Evolutionary conservation across 768 basidiomycete genomes (phyloP), one percentile per base, ranked within the genome.

Genomic region (Gyrodon lividus): DNA sequence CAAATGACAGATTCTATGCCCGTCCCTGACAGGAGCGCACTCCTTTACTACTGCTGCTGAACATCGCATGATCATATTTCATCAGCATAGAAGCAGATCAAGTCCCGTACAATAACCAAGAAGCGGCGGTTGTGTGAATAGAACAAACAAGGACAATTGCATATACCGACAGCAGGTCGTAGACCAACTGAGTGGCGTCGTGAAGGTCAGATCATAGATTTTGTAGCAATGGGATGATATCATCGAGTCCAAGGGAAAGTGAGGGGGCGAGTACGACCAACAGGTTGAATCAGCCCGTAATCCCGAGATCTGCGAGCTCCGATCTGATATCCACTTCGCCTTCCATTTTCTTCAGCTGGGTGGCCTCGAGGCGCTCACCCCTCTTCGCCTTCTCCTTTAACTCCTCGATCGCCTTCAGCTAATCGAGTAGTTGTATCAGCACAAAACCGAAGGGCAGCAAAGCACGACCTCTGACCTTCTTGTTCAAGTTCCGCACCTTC

Each of bases 361-460:
- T 99, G 50, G 86, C 86, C 70, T 99, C 96, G 26, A 99, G 78
- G 49, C 87, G 82, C 68, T 98, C 95, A 1, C 97, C 96, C 31
- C 89, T 82, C 63, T 82, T 87, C 23, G 83, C 80, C 74, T 94
- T 93, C 58, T 90, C 91, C 75, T 98, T 98, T 44, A 99, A 82
- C 63, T 98, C 95, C 19, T 98, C 93, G 59, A 99, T 98, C n/a
- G 96, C 96, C 69, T 97, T 98, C 58, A 99, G 78, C 94, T 97
- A 59, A 33, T 50, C n/a, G 9, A 33, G 49, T 22, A 14, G 41
- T 7, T 5, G 48, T 22, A 28, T 51, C 45, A 60, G 50, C 34
- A 57, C 28, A 48, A 53, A 23, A 48, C 37, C 17, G 16, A n/a
- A 9, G 39, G 20, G 20, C 38, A 34, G 34, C 19, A 20, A 52